These are phyloP conservation scores for Collybia sordida DNA, from an alignment of 768 basidiomycete genomes.

Conservation along the genomic window DNA sequence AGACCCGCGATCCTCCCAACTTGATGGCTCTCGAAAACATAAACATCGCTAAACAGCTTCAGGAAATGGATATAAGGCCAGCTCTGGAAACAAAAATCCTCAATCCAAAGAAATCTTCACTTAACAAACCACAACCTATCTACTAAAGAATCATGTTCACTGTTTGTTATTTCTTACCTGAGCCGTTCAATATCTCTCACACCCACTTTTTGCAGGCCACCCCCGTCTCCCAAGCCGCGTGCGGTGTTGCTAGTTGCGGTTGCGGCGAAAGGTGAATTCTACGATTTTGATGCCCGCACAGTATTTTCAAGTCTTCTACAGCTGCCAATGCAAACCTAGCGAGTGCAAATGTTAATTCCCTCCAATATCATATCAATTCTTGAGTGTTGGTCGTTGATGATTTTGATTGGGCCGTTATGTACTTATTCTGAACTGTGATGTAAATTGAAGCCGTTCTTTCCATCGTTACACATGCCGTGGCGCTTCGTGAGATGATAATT, in stretches of 20 bases:
- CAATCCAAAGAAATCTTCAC: background rate
- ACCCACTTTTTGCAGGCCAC: conserved; percentile 22
- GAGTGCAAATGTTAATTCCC: conserved; percentile 62
- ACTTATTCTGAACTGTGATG: background rate
- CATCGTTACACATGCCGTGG: background rate
- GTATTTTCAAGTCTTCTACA: conserved; percentile 19
- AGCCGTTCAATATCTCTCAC: conserved; percentile 3
- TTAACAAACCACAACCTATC: conserved; percentile 8
- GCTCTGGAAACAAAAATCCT: no score
- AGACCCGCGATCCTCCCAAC: background rate
- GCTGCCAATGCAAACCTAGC: conserved; percentile 60
- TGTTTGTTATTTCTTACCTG: conserved; percentile 26
- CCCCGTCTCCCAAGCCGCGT: conserved; percentile 43
- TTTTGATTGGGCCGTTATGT: background rate
- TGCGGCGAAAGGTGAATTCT: conserved; percentile 48
- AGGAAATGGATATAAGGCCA: no score
- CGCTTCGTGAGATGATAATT: background rate
- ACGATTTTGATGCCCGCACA: background rate
- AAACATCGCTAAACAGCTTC: conserved; percentile 17
- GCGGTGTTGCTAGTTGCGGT: conserved; percentile 47
- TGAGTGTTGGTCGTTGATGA: no score
- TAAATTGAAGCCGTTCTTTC: background rate
- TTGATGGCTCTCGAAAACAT: background rate
- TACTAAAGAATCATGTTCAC: conserved; percentile 31
- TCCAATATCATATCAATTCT: no score